Conservation (phyloP, 2,329 filamentous ascomycete genomes). For the Talaromyces marneffei region DNA sequence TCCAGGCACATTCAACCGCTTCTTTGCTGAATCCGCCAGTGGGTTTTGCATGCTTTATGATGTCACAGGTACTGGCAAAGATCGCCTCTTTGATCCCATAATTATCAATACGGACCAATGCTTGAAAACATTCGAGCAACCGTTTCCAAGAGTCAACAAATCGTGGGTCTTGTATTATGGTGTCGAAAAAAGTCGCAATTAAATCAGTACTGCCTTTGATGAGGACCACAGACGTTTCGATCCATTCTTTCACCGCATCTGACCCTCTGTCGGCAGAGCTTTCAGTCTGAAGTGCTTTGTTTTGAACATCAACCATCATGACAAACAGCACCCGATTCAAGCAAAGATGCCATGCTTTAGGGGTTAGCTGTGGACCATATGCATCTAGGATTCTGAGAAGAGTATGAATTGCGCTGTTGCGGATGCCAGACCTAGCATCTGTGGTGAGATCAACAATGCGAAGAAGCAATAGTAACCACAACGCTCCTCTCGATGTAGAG, state of each 20-base stretch:
- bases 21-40: constrained; percentile 39
- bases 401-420: constrained; percentile 73
- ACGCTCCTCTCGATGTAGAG: constrained; percentile 47
- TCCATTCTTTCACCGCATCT: constrained; percentile 53
- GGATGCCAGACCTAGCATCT: constrained; percentile 36
- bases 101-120: constrained; percentile 56
- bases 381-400: constrained; percentile 86
- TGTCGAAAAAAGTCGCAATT: constrained; percentile 68
- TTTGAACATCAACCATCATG: constrained; percentile 65
- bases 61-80: constrained; percentile 61
- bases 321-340: constrained; percentile 75
- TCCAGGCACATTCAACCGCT: constrained; percentile 60
- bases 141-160: constrained; percentile 72
- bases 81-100: constrained; percentile 67
- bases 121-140: constrained; percentile 63
- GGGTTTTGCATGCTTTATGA: constrained; percentile 46
- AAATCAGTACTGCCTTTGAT: constrained; percentile 67
- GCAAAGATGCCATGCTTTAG: constrained; percentile 77
- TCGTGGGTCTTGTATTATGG: constrained; percentile 59
- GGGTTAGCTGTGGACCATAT: constrained; percentile 72
- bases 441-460: constrained; percentile 36
- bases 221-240: constrained; percentile 69
- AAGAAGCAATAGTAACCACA: constrained; percentile 33
- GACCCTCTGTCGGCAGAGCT: constrained; percentile 19
- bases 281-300: constrained; percentile 32